Base-by-base conservation (phyloP, 148 eudicot genomes). In the Amaranthus hypochondriacus region DNA sequence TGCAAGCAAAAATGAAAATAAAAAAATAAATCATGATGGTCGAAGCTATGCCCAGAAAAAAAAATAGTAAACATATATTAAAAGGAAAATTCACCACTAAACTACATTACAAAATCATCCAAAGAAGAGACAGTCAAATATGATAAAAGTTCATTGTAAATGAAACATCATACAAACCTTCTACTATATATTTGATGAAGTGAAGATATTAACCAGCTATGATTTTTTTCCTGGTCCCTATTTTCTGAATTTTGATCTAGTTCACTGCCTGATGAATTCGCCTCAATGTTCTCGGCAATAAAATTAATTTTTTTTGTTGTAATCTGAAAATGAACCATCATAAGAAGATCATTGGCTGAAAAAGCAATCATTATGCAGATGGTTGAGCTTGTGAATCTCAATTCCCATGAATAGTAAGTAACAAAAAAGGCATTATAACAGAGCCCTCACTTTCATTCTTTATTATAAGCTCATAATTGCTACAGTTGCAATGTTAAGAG, bases 111-210 rank as follows among this genome's bases (percentile, higher is more conserved):
- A 28, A 28, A 28, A 28, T 28, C 39, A 28, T 28, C 39, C 39
- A 42, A 10, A 42, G 50, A 58, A 15, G 68, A 57, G 13, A 7
- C 47, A 14, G 44, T 6, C 56, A 75, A 14, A 64, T 65, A 39
- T 49, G 48, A 55, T 13, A 70, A 14, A 10, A 64, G 54, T 63
- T 56, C 4, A 51, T 18, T 48, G 5, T 62, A 70, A 84, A 61
- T 43, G 68, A 5, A 68, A 3, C 13, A 50, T 56, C 59, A 59
- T 66, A 66, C 84, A 80, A 85, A 95, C 99, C 99, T 95, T 84
- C 99, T 87, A 83, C 96, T 92, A 82, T 87, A 92, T 39, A 95
- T 89, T 88, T 92, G 99, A 79, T 90, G 99, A 84, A 95, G 96
- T 66, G 96, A 92, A 75, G 92, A 83, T 70, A 89, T 86, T 80